Evolutionary conservation across 495 filamentous ascomycete genomes (phyloP).

Genomic region (Astrothelium subdiscretum): DNA sequence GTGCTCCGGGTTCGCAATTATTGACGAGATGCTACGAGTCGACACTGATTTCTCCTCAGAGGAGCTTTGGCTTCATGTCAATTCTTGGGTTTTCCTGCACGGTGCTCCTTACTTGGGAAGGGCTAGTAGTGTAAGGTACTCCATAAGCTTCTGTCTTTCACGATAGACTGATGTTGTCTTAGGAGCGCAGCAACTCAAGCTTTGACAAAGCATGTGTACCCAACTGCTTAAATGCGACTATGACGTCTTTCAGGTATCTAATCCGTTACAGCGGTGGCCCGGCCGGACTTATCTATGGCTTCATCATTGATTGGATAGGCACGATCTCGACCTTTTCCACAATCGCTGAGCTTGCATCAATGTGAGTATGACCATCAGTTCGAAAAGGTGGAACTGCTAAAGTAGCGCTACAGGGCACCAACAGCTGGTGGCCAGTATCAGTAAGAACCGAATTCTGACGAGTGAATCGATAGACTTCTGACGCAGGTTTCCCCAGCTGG

Average conservation of each 20-base stretch:
- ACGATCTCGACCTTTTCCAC: conserved; percentile 2
- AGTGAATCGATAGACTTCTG: neutral
- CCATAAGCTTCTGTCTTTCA: no score
- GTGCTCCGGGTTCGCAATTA: no score
- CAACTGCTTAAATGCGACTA: no score
- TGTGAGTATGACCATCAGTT: conserved; percentile 10
- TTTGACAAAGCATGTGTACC: no score
- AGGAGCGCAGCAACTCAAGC: conserved; percentile 26
- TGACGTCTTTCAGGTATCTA: no score
- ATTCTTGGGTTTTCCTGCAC: conserved; percentile 42
- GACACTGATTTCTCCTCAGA: conserved; percentile 20
- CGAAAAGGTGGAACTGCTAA: neutral
- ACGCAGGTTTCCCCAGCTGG: neutral
- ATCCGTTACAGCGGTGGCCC: conserved; percentile 15
- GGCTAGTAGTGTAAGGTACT: conserved; percentile 26
- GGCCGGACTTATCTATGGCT: conserved; percentile 15
- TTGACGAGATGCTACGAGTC: no score
- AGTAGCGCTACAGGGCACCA: conserved; percentile 5
- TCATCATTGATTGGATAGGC: conserved; percentile 7
- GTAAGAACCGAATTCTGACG: conserved; percentile 24
- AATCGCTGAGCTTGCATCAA: conserved; percentile 15
- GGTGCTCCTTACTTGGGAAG: conserved; percentile 42
- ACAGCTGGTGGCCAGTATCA: conserved; percentile 19
- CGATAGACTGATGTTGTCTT: no score
- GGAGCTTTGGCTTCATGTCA: conserved; percentile 38